Evolutionary conservation across 352 stramenopile genomes (phyloP), one percentile per base, ranked within the genome.

Genomic region (Phytophthora pluvialis): DNA sequence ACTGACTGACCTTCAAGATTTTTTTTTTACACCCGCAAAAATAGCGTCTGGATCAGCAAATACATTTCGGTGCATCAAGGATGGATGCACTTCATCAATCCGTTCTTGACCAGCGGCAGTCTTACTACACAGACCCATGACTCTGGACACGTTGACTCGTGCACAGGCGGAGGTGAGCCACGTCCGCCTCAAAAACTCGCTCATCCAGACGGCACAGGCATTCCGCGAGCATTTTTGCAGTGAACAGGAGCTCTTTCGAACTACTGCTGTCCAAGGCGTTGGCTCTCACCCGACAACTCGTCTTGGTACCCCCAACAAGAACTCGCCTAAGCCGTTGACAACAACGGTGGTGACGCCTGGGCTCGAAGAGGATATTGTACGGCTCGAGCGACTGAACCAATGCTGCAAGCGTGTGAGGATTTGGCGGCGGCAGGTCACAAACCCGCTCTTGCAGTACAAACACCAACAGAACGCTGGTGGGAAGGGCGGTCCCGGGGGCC

Each of bases 401-500:
- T 91, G 83, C 68, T 93, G 81, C 68, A 91, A 91, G 49, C 86
- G 86, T 8, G 86, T 94, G 18, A 80, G 82, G 11, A 64, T 90
- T 15, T 94, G 86, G 86, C 57, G 75, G 21, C 70, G 77, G 10
- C 75, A 89, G 33, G 72, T 81, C 36, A 73, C 75, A 0, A 94
- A 94, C 42, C 86, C 86, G 21, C 53, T 94, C 25, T 51, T 90
- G 46, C 67, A 80, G 33, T 91, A 86, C 75, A 87, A 81, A 52
- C 60, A 78, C 29, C 77, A 86, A 31, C 70, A 85, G 13, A 59
- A 76, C 9, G 54, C 57, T 13, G 51, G 48, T 4, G 49, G 44
- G 8, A 68, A 60, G n/a, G 26, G 46, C 4, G 67, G 66, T 18
- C 46, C 48, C 25, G 55, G 51, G 8, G 46, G 40, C 31, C 54